These are phyloP conservation scores for Nemania abortiva DNA, from an alignment of 2,329 filamentous ascomycete species.

Conservation along the genomic window DNA sequence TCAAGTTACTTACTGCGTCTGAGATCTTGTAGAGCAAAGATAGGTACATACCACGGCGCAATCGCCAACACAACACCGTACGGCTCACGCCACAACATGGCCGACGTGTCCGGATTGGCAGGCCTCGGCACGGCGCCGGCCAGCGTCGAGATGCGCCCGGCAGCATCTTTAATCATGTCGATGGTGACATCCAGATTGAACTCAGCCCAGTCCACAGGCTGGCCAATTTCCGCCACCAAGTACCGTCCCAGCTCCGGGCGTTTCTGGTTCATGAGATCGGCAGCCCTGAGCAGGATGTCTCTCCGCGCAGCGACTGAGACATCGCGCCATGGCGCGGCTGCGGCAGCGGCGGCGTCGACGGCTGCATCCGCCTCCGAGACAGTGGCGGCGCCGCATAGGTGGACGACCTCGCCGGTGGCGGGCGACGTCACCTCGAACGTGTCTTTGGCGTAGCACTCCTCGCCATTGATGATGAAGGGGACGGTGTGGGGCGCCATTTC, in stretches of 20 bases:
- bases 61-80: conserved; percentile 84
- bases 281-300: conserved; percentile 77
- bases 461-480: conserved; percentile 59
- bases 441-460: conserved; percentile 59
- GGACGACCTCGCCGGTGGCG: conserved; percentile 63
- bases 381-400: conserved; percentile 66
- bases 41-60: conserved; percentile 76
- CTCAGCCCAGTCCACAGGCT: conserved; percentile 54
- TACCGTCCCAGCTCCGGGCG: conserved; percentile 70
- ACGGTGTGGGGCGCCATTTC: conserved; percentile 50
- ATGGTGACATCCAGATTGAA: conserved; percentile 56
- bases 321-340: conserved; percentile 33
- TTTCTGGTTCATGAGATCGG: conserved; percentile 67
- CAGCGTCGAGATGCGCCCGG: conserved; percentile 55
- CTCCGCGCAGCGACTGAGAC: conserved; percentile 69
- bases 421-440: conserved; percentile 71
- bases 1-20: conserved; percentile 2
- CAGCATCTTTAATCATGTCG: conserved; percentile 58
- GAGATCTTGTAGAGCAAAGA: neutral
- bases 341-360: conserved; percentile 38
- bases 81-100: conserved; percentile 78
- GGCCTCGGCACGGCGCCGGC: conserved; percentile 53
- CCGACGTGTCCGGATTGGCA: conserved; percentile 63
- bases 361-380: conserved; percentile 51
- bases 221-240: conserved; percentile 65